Conservation (phyloP, 768 basidiomycete genomes). For the Kwoniella dendrophila region DNA sequence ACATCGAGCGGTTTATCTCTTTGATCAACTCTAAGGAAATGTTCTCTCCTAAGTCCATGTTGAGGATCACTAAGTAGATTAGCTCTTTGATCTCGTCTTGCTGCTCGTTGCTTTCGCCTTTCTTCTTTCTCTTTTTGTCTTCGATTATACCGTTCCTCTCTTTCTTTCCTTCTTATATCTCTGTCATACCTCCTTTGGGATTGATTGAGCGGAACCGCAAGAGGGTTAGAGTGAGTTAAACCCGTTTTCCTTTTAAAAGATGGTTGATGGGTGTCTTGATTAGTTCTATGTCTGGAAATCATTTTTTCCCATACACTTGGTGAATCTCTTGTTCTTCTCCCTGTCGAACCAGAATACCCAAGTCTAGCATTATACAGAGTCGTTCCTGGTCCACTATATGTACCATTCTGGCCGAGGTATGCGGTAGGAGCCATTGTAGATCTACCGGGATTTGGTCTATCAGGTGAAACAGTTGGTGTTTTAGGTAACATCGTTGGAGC, state of each 20-base stretch:
- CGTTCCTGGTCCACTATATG: slow-evolving; percentile 2
- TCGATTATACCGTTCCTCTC: background rate
- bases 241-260: background rate
- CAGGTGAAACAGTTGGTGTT: slow-evolving; percentile 7
- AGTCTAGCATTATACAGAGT: slow-evolving; percentile 4
- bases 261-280: slow-evolving; percentile 4
- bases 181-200: background rate
- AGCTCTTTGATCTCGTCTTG: slow-evolving; percentile 6
- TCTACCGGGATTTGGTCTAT: background rate
- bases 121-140: slow-evolving; percentile 15
- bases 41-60: slow-evolving; percentile 1
- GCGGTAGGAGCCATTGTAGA: slow-evolving; percentile 8
- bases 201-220: background rate
- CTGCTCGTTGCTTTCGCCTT: slow-evolving; percentile 10
- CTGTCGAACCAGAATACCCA: background rate
- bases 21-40: background rate
- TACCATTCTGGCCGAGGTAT: background rate
- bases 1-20: slow-evolving; percentile 10
- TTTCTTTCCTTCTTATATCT: slow-evolving; percentile 5
- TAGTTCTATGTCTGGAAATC: slow-evolving; percentile 5
- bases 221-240: slow-evolving; percentile 3
- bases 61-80: background rate
- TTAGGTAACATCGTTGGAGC: slow-evolving; percentile 14
- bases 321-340: background rate
- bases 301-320: slow-evolving; percentile 16